phyloP scores from a whole-genome alignment of 805 yeast genomes.

The Yamadazyma phyllophila region DNA sequence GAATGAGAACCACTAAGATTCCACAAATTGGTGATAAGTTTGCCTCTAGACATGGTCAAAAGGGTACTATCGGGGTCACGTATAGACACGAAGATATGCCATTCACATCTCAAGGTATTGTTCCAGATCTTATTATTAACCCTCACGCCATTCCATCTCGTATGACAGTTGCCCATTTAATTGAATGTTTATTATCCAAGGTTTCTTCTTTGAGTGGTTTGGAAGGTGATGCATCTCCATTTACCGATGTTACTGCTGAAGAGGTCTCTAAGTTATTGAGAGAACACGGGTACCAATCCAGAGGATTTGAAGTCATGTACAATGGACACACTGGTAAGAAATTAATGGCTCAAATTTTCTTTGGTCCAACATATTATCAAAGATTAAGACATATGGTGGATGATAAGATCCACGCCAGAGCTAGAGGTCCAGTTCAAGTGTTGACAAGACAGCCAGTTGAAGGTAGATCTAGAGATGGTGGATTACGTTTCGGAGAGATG shows the following conservation, averaged over 20 bases:
- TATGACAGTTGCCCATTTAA: constrained; percentile 99
- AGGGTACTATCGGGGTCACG: constrained; percentile 99
- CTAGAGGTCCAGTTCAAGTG: constrained; percentile 98
- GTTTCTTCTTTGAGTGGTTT: constrained; percentile 92
- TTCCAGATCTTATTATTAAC: constrained; percentile 95
- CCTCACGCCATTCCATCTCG: constrained; percentile 99
- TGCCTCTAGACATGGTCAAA: constrained; percentile 99
- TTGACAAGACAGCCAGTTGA: constrained; percentile 98
- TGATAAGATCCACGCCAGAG: constrained; percentile 98
- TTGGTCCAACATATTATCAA: constrained; percentile 99
- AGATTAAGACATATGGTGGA: constrained; percentile 99
- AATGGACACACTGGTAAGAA: constrained; percentile 99
- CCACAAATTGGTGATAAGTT: constrained; percentile 99
- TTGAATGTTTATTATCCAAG: constrained; percentile 94
- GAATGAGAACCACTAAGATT: constrained; percentile 97
- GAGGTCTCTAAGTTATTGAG: constrained; percentile 89
- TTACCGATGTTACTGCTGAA: constrained; percentile 97
- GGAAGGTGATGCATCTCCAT: constrained; percentile 99
- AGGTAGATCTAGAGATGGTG: constrained; percentile 99
- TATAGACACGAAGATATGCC: constrained; percentile 99
- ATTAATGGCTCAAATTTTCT: constrained; percentile 95
- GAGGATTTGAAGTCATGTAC: constrained; percentile 98
- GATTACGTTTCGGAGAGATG: constrained; percentile 99
- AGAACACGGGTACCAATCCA: constrained; percentile 94
- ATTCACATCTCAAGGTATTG: constrained; percentile 90